A percentile compares a stretch with the other conserved stretches of the same genome.
phyloP scores from a whole-genome alignment of 108 stramenopile genomes.

The Cylindrotheca closterium region DNA sequence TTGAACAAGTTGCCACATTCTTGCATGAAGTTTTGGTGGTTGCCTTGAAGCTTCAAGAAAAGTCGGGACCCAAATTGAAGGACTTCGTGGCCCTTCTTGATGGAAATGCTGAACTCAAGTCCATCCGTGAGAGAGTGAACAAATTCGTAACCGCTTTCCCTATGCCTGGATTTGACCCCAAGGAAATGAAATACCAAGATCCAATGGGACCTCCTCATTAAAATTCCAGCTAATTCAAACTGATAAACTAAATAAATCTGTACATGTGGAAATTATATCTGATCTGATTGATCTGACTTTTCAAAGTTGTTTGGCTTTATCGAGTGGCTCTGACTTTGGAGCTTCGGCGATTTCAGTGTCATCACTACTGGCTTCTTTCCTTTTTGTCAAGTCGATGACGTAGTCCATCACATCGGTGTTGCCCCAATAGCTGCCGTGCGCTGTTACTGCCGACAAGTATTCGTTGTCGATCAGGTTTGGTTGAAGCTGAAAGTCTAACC shows the following conservation, averaged over 20 bases:
- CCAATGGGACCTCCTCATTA: constrained; percentile 43
- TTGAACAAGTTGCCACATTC: constrained; percentile 94
- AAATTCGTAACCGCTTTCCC: constrained; percentile 93
- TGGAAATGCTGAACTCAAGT: constrained; percentile 63
- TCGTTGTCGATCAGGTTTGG: constrained; percentile 78
- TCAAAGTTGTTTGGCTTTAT: too few relatives aligned
- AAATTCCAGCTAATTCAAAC: too few relatives aligned
- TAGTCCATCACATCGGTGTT: constrained; percentile 73
- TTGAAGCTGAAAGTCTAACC: constrained; percentile 62
- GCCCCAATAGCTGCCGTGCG: constrained; percentile 63
- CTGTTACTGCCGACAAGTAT: constrained; percentile 73
- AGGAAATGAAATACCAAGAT: constrained; percentile 81
- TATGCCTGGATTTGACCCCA: constrained; percentile 96
- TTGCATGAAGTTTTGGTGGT: constrained; percentile 88
- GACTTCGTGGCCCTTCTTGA: constrained; percentile 88
- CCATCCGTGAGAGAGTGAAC: constrained; percentile 80
- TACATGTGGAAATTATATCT: too few relatives aligned
- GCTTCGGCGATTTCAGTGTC: too few relatives aligned
- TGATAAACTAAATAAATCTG: too few relatives aligned
- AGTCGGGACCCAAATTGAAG: constrained; percentile 88
- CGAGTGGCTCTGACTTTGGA: too few relatives aligned
- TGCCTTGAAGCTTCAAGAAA: constrained; percentile 85
- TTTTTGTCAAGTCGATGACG: constrained; percentile 53
- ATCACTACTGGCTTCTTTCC: too few relatives aligned
- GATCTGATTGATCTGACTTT: too few relatives aligned